Base-by-base conservation (phyloP, 345 rosid genomes). In the Litchi chinensis region DNA sequence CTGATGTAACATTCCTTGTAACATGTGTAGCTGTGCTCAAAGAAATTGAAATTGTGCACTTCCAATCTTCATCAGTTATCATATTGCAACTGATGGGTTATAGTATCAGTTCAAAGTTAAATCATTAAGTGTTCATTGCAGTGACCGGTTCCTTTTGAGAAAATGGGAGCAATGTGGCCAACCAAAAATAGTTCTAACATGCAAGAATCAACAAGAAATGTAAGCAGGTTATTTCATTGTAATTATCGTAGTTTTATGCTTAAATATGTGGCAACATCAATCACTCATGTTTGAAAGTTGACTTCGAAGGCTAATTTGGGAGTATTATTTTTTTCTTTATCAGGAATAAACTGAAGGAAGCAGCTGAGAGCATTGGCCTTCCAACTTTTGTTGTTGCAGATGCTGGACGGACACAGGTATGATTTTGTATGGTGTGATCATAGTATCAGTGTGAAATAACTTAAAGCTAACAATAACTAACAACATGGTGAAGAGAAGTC, bases 381-480 rank as follows among this genome's bases (percentile, higher is more conserved):
- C 97, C 97, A 6, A 91, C 97, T 77, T 95, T 90, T 85, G 92
- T 90, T 78, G 97, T 93, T n/a, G 93, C 98, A 67, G 98, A 95
- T 90, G 98, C 97, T 65, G 98, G 97, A 81, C 79, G 91, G 88
- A 95, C 98, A 74, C 89, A 95, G 95, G 98, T 90, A 79, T 44
- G 13, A 37, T 21, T 79, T 71, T 52, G 28, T 28, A 48, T 70
- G 19, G 3, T 48, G 26, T 65, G 48, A 32, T 68, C 43, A 8
- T 40, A 5, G 39, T 18, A 59, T 71, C 48, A 41, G 16, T 32
- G n/a, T 73, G 19, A 52, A 70, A n/a, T 56, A 52, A 63, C 74
- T 37, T 41, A 8, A 46, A 19, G 64, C 4, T 43, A 56, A 18
- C 54, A 39, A 50, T 62, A 13, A 54, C n/a, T 54, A 40, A 75